These are phyloP conservation scores for Kandelia obovata DNA, from an alignment of 345 rosid species.

Conservation along the genomic window DNA sequence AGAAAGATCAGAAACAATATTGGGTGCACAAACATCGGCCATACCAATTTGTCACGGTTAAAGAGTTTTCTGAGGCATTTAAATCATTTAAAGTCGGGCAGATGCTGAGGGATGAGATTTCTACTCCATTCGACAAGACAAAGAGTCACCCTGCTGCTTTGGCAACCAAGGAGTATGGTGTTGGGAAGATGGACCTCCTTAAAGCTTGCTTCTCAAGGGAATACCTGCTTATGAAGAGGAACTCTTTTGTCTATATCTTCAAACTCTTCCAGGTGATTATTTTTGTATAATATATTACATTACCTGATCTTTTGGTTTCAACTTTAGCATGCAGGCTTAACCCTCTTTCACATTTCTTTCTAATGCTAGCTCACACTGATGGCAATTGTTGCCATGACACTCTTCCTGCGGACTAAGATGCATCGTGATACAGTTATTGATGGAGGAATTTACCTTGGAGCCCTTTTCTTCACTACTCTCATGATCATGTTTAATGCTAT, in stretches of 20 bases:
- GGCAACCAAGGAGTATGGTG: conserved; percentile 44
- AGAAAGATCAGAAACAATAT: conserved; percentile 70
- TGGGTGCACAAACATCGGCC: conserved; percentile 46
- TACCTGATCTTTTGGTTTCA: not conserved
- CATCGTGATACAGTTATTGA: conserved; percentile 24
- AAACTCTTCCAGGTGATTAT: conserved; percentile 51
- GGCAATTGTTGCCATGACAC: conserved; percentile 26
- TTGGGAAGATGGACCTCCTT: conserved; percentile 42
- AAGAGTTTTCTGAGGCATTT: conserved; percentile 53
- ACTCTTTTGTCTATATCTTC: conserved; percentile 45
- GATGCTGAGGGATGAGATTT: conserved; percentile 38
- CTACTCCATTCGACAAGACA: conserved; percentile 43
- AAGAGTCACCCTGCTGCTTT: conserved; percentile 60
- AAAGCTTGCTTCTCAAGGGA: conserved; percentile 56
- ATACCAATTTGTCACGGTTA: conserved; percentile 47
- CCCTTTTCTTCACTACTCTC: conserved; percentile 49
- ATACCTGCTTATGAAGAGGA: conserved; percentile 58
- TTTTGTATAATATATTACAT: no score
- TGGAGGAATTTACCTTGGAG: conserved; percentile 56
- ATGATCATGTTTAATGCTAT: conserved; percentile 63
- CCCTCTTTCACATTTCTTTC: not conserved
- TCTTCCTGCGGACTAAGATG: conserved; percentile 34
- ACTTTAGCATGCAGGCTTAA: not conserved
- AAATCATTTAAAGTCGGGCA: conserved; percentile 39
- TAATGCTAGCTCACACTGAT: conserved; percentile 27